phyloP scores from a whole-genome alignment of 345 rosid species.

The Pistacia vera region DNA sequence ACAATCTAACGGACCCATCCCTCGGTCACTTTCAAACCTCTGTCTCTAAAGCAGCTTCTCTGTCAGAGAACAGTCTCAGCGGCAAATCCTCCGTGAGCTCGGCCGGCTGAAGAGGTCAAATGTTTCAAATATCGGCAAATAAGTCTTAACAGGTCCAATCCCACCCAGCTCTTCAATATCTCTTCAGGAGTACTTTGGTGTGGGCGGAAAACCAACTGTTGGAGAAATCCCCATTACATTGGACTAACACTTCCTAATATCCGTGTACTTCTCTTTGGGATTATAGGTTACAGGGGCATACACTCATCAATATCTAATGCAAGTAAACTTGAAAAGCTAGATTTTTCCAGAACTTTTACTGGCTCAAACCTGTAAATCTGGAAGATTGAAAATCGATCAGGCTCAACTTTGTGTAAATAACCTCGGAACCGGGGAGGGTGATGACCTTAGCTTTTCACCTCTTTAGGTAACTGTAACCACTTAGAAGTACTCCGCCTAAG shows the following conservation, averaged over 20 bases:
- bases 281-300: constrained; percentile 25
- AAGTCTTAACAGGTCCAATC: constrained; percentile 26
- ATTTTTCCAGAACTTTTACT: neutral
- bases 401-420: constrained; percentile 25
- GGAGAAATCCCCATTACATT: constrained; percentile 25
- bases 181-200: constrained; percentile 17
- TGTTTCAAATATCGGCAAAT: constrained; percentile 26
- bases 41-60: neutral
- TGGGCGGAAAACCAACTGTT: constrained; percentile 13
- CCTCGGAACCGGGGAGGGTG: constrained; percentile 23
- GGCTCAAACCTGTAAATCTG: constrained; percentile 33
- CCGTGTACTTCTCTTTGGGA: constrained; percentile 9
- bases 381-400: constrained; percentile 15
- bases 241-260: constrained; percentile 30
- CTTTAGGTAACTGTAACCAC: constrained; percentile 30
- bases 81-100: constrained; percentile 26
- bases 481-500: constrained; percentile 26
- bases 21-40: constrained; percentile 23
- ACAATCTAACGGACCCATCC: constrained; percentile 35
- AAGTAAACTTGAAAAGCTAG: constrained; percentile 18
- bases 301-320: constrained; percentile 33
- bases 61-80: constrained; percentile 28
- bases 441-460: constrained; percentile 31
- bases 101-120: constrained; percentile 18
- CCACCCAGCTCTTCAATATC: constrained; percentile 25